Evolutionary conservation across 148 eudicot genomes (phyloP).

Genomic region (Rhododendron mucronatum): DNA sequence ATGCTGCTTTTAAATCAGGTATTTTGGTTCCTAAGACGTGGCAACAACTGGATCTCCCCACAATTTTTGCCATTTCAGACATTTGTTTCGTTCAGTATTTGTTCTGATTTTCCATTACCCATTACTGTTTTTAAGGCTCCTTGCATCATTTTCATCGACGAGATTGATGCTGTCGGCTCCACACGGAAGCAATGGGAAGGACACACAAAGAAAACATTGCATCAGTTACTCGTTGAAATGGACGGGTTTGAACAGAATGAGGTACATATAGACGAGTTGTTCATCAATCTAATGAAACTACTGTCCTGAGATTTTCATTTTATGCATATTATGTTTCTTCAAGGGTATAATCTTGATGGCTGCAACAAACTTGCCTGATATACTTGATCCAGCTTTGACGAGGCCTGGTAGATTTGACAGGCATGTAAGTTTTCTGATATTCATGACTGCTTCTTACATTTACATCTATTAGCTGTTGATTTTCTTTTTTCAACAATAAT

Average conservation of each 20-base stretch:
- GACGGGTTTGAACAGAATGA: conserved; percentile 99
- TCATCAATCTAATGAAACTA: neutral
- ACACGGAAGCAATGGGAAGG: conserved; percentile 99
- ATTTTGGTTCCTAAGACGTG: neutral
- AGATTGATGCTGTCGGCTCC: conserved; percentile 94
- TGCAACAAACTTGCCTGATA: conserved; percentile 98
- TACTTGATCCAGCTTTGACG: conserved; percentile 94
- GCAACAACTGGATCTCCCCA: neutral
- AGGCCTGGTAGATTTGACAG: conserved; percentile 99
- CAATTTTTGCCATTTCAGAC: neutral
- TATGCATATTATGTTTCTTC: conserved; percentile 6
- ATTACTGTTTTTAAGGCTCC: conserved; percentile 57
- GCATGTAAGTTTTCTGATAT: conserved; percentile 61
- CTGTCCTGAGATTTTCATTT: neutral
- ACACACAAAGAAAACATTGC: conserved; percentile 93
- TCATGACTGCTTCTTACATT: neutral
- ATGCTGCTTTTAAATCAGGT: neutral
- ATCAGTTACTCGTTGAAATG: conserved; percentile 97
- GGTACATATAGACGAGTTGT: conserved; percentile 31
- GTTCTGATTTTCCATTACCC: neutral
- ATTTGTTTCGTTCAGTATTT: neutral
- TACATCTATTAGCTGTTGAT: neutral
- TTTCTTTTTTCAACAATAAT: neutral
- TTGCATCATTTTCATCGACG: conserved; percentile 96
- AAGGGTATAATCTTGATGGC: conserved; percentile 99